Percentiles rank a stretch among this genome's conserved stretches.
These are phyloP conservation scores for Phytophthora sansomeana DNA, from an alignment of 352 stramenopile species.

Conservation along the genomic window DNA sequence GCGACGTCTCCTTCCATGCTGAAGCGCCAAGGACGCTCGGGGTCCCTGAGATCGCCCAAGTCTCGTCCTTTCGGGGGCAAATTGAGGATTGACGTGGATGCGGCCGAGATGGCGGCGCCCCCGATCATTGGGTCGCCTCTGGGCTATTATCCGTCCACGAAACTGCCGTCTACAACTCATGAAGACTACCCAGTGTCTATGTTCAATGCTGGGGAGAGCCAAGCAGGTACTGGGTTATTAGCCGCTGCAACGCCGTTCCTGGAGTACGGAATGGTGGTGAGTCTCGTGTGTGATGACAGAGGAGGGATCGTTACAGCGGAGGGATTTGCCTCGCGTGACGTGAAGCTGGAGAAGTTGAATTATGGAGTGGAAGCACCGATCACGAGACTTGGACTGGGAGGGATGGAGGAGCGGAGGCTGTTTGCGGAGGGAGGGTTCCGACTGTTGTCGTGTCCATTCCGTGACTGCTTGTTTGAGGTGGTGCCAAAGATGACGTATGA, in stretches of 20 bases:
- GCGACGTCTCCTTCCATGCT: not conserved
- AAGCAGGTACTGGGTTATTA: constrained; percentile 14
- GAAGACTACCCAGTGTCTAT: constrained; percentile 46
- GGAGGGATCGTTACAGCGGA: constrained; percentile 61
- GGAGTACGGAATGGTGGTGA: constrained; percentile 77
- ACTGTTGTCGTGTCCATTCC: constrained; percentile 60
- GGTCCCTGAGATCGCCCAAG: constrained; percentile 13
- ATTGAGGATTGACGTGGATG: constrained; percentile 59
- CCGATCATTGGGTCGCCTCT: constrained; percentile 50
- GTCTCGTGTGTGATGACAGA: constrained; percentile 67
- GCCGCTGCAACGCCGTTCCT: constrained; percentile 52
- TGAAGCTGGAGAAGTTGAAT: constrained; percentile 66
- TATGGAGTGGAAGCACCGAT: constrained; percentile 30
- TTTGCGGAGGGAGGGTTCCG: constrained; percentile 48
- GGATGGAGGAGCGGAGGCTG: constrained; percentile 49
- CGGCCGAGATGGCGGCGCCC: constrained; percentile 33
- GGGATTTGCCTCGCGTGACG: constrained; percentile 61
- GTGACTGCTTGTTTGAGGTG: constrained; percentile 77
- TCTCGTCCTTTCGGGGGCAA: constrained; percentile 32
- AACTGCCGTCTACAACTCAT: constrained; percentile 37
- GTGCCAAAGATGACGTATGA: constrained; percentile 83
- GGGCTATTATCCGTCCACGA: constrained; percentile 58
- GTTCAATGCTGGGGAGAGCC: constrained; percentile 40
- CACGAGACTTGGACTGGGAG: constrained; percentile 55
- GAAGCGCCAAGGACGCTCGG: constrained; percentile 11